Conservation (phyloP, 164 flowering plant species). For the Berberis thunbergii region DNA sequence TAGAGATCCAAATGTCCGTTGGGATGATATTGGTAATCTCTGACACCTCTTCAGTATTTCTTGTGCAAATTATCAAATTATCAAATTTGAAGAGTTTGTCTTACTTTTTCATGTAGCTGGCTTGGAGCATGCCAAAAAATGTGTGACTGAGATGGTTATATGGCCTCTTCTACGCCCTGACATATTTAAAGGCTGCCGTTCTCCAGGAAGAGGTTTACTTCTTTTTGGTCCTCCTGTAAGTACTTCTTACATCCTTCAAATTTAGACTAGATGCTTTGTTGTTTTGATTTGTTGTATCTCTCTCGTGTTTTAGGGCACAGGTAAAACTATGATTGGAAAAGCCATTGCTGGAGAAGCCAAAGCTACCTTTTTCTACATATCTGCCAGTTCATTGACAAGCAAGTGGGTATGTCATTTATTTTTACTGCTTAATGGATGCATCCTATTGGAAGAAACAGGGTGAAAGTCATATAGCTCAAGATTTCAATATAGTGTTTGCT, state of each 20-base stretch:
- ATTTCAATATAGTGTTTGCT: background rate
- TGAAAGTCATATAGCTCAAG: background rate
- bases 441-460: background rate
- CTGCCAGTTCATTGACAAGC: conserved; percentile 99
- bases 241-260: conserved; percentile 6
- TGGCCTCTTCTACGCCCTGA: conserved; percentile 99
- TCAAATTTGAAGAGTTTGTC: background rate
- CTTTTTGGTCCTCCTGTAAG: conserved; percentile 99
- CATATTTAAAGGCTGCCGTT: conserved; percentile 95
- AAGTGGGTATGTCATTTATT: conserved; percentile 74
- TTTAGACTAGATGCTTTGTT: background rate
- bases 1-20: conserved; percentile 90
- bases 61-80: background rate
- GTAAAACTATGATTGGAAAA: conserved; percentile 99
- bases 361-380: conserved; percentile 97
- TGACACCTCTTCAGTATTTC: conserved; percentile 1
- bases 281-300: background rate
- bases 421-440: background rate
- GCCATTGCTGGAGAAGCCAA: conserved; percentile 99
- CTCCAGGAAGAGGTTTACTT: conserved; percentile 98
- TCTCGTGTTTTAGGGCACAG: conserved; percentile 68
- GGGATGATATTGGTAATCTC: conserved; percentile 90
- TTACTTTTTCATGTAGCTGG: conserved; percentile 51
- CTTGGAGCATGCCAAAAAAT: conserved; percentile 96
- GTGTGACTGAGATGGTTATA: conserved; percentile 98